phyloP scores from a whole-genome alignment of 257 asterid species.

The Phtheirospermum japonicum region DNA sequence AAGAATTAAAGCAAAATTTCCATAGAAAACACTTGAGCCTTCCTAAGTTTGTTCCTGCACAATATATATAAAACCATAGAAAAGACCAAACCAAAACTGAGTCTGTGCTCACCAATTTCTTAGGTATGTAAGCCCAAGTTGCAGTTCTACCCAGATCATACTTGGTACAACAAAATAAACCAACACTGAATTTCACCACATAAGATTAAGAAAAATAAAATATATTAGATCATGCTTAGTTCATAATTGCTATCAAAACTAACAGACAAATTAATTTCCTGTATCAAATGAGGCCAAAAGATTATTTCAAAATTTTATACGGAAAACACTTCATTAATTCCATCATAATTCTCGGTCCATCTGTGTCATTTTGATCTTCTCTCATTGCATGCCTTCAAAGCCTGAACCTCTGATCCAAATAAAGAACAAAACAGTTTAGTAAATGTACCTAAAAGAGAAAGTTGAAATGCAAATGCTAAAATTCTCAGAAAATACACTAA shows the following conservation, averaged over 20 bases:
- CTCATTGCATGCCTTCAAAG: constrained; percentile 64
- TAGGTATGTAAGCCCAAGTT: no score
- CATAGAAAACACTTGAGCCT: no score
- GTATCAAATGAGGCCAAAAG: background rate
- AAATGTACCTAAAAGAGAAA: background rate
- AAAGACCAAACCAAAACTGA: no score
- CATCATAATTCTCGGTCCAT: constrained; percentile 18
- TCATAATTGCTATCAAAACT: background rate
- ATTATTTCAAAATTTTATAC: background rate
- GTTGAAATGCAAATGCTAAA: background rate
- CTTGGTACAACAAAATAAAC: no score
- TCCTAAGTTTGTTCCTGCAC: no score
- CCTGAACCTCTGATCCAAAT: constrained; percentile 60
- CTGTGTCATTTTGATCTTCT: constrained; percentile 38
- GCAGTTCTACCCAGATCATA: no score
- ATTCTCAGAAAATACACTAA: background rate
- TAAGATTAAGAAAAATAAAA: no score
- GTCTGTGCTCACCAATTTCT: no score
- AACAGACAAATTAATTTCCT: background rate
- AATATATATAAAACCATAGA: no score
- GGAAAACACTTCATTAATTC: background rate
- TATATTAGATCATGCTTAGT: background rate
- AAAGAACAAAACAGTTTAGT: constrained; percentile 5
- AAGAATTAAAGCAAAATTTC: no score
- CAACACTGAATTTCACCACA: no score